A percentile compares a stretch with the other conserved stretches of the same genome.
These are phyloP conservation scores for Boletus subcaerulescens DNA, from an alignment of 768 basidiomycete genomes.

Conservation along the genomic window DNA sequence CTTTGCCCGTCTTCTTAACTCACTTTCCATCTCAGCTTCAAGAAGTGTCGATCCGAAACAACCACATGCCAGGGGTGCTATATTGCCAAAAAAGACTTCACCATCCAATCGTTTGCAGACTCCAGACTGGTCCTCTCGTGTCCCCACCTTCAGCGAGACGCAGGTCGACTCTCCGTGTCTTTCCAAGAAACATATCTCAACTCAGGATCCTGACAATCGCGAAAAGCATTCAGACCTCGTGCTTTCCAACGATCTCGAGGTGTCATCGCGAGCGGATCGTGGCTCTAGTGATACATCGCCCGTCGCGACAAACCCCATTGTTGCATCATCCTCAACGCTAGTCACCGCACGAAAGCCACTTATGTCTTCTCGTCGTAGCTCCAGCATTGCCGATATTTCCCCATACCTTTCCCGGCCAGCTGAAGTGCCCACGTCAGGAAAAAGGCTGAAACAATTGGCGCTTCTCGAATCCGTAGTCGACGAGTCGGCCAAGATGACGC, in stretches of 20 bases:
- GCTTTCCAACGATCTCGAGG: background rate
- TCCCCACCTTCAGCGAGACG: constrained; percentile 21
- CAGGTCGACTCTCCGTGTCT: constrained; percentile 5
- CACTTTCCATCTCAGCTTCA: constrained; percentile 55
- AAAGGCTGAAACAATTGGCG: constrained; percentile 66
- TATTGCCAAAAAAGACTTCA: constrained; percentile 9
- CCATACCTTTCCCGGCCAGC: constrained; percentile 59
- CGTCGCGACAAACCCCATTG: background rate
- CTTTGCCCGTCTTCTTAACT: constrained; percentile 63
- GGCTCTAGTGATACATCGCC: constrained; percentile 10
- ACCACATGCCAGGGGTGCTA: background rate
- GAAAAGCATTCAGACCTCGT: constrained; percentile 1
- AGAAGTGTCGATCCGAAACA: constrained; percentile 25
- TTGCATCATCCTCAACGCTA: constrained; percentile 10
- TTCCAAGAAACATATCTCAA: constrained; percentile 4
- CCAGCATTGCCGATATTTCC: constrained; percentile 63
- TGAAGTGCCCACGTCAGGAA: constrained; percentile 56
- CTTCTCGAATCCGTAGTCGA: constrained; percentile 69
- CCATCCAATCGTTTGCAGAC: constrained; percentile 18
- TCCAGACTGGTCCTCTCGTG: constrained; percentile 33
- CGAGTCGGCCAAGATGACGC: constrained; percentile 66
- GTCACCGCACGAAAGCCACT: constrained; percentile 20
- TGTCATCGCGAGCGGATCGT: background rate
- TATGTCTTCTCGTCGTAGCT: constrained; percentile 33
- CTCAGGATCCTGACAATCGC: constrained; percentile 3